Evolutionary conservation across 208 protist genomes (phyloP), one percentile per base, ranked within the genome.

Genomic region (Crithidia acanthocephali): DNA sequence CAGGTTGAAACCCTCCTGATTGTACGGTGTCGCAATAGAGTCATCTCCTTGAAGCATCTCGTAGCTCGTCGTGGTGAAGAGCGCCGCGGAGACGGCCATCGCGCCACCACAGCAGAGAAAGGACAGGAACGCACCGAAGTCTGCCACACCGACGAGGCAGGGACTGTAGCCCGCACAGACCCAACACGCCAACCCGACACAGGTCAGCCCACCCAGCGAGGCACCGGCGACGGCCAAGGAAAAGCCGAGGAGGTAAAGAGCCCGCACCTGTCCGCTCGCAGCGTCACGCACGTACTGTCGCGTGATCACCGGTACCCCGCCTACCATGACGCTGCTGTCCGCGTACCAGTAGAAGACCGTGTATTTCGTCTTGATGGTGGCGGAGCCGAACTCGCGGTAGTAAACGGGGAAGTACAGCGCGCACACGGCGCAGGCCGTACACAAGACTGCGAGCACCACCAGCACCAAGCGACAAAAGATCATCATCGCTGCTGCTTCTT

Each of bases 261-360:
- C n/a, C 6, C 57, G 57, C 2, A 63, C 57, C 37, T 50, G 33
- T 23, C 32, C 42, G 23, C 25, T 23, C 16, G 18, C 25, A 3
- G 57, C 40, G 10, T 63, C 4, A n/a, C 57, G 57, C 13, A 35
- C 42, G 57, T 51, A 63, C 25, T 45, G n/a, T 3, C 40, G 57
- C 40, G n/a, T 63, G 5, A 50, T 23, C 13, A 47, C 40, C 15
- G 57, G 57, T 23, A 50, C 37, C 0, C 57, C 57, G 40, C 57
- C 40, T n/a, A 63, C 33, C 37, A 63, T 50, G 2, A 63, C 25
- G 40, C 37, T 63, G 2, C 16, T 35, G 9, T 50, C 57, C 23
- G 57, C 57, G 37, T 50, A 63, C 40, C 40, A 47, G 57, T 35
- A 63, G 40, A 50, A 47, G 15, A 63, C 57, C 10, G 25, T 63